Evolutionary conservation across 2,329 filamentous ascomycete genomes (phyloP).

Genomic region (Dendryphion nanum): DNA sequence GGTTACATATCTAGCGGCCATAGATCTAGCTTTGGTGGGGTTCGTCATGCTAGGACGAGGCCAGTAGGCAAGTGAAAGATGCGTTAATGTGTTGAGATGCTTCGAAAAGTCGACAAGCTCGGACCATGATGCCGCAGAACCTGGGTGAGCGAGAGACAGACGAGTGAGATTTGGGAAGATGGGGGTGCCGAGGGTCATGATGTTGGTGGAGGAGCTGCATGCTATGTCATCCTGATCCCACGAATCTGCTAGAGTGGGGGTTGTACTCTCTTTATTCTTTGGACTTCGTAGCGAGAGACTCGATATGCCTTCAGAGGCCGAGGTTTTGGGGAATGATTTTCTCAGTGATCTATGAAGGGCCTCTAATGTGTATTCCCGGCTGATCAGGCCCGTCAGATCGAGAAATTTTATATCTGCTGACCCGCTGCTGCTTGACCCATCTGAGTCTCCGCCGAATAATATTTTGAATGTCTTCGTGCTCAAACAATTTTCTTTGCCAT

Average conservation of each 20-base stretch:
- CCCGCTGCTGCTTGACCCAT: slow-evolving; percentile 33
- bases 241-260: slow-evolving; percentile 50
- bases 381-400: slow-evolving; percentile 54
- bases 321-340: slow-evolving; percentile 11
- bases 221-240: slow-evolving; percentile 54
- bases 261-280: slow-evolving; percentile 13
- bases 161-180: slow-evolving; percentile 55
- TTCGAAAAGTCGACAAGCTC: slow-evolving; percentile 54
- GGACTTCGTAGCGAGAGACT: slow-evolving; percentile 9
- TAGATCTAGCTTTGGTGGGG: slow-evolving; percentile 48
- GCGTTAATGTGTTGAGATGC: slow-evolving; percentile 56
- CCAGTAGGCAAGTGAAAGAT: slow-evolving; percentile 64
- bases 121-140: slow-evolving; percentile 52
- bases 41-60: slow-evolving; percentile 58
- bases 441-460: slow-evolving; percentile 45
- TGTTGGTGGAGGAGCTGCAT: slow-evolving; percentile 2
- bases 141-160: slow-evolving; percentile 57
- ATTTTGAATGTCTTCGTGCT: slow-evolving; percentile 48
- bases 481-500: slow-evolving; percentile 44
- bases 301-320: slow-evolving; percentile 13
- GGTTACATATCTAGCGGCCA: slow-evolving; percentile 44
- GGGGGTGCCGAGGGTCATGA: slow-evolving; percentile 18
- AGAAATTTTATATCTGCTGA: slow-evolving; percentile 49
- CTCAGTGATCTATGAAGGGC: slow-evolving; percentile 48
- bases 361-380: slow-evolving; percentile 48